Percentiles rank a stretch among this genome's conserved stretches.
Conservation (phyloP, 2,329 filamentous ascomycete species). For the Colletotrichum tofieldiae region DNA sequence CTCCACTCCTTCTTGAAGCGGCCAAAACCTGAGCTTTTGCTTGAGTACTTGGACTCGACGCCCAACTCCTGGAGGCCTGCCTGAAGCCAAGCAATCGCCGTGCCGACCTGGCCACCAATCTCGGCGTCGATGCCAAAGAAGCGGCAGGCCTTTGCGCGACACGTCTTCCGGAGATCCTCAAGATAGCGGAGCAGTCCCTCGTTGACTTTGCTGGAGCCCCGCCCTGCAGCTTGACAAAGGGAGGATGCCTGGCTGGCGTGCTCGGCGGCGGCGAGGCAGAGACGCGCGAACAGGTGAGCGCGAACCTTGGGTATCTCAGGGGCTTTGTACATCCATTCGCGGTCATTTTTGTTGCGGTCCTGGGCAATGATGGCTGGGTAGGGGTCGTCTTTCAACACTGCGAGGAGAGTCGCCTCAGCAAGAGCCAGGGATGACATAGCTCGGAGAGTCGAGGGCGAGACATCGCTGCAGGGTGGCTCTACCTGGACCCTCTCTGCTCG, state of each 20-base stretch:
- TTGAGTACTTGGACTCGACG: constrained; percentile 66
- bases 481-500: constrained; percentile 64
- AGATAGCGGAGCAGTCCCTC: constrained; percentile 80
- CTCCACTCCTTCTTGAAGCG: constrained; percentile 81
- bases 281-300: constrained; percentile 87
- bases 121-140: constrained; percentile 95
- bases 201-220: constrained; percentile 65
- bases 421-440: constrained; percentile 78
- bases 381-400: constrained; percentile 94
- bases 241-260: constrained; percentile 83
- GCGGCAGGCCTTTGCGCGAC: constrained; percentile 87
- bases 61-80: constrained; percentile 85
- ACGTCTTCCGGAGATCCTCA: constrained; percentile 81
- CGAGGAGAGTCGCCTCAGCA: constrained; percentile 90
- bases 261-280: constrained; percentile 90
- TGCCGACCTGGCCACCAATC: constrained; percentile 83
- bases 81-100: constrained; percentile 88
- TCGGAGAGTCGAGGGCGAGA: constrained; percentile 67
- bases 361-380: constrained; percentile 89
- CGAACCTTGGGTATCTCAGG: constrained; percentile 91
- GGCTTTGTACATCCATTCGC: constrained; percentile 96
- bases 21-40: constrained; percentile 71
- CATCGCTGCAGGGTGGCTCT: constrained; percentile 66
- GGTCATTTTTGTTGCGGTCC: constrained; percentile 85
- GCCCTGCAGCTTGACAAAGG: constrained; percentile 59